Conservation (phyloP, 2,329 filamentous ascomycete genomes). For the Sclerotinia nivalis region DNA sequence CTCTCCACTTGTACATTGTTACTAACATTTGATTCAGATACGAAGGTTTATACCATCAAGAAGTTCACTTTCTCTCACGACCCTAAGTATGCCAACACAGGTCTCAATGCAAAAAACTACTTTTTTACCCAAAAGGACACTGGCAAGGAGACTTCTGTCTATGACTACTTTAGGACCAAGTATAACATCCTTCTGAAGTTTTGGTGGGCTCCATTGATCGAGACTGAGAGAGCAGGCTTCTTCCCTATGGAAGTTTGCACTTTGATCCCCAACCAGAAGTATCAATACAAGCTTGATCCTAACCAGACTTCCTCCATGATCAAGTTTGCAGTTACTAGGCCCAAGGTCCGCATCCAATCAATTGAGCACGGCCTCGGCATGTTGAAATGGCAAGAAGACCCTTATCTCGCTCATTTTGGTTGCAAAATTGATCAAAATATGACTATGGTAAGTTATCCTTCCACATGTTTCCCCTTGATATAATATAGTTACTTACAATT, state of each 20-base stretch:
- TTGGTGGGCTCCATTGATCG: slow-evolving; percentile 56
- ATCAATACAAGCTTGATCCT: slow-evolving; percentile 61
- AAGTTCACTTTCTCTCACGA: slow-evolving; percentile 48
- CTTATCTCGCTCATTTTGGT: slow-evolving; percentile 70
- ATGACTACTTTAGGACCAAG: slow-evolving; percentile 56
- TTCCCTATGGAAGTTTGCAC: slow-evolving; percentile 65
- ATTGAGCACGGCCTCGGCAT: slow-evolving; percentile 69
- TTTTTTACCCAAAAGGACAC: slow-evolving; percentile 56
- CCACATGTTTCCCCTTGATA: not conserved
- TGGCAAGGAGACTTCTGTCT: slow-evolving; percentile 45
- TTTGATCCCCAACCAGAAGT: slow-evolving; percentile 57
- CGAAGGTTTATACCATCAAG: slow-evolving; percentile 55
- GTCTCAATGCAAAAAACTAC: slow-evolving; percentile 53
- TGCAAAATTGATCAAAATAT: slow-evolving; percentile 67
- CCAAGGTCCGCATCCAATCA: slow-evolving; percentile 63
- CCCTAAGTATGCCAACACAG: slow-evolving; percentile 46
- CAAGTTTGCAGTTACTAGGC: slow-evolving; percentile 83
- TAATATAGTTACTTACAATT: slow-evolving; percentile 25
- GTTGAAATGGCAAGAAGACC: slow-evolving; percentile 68
- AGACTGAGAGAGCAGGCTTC: slow-evolving; percentile 54
- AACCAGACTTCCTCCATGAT: slow-evolving; percentile 78
- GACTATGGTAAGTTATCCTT: slow-evolving; percentile 48
- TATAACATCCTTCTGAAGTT: slow-evolving; percentile 54
- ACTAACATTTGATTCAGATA: slow-evolving; percentile 34
- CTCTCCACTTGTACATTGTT: not conserved